phyloP scores from a whole-genome alignment of 768 basidiomycete species.

The Naganishia onofrii region DNA sequence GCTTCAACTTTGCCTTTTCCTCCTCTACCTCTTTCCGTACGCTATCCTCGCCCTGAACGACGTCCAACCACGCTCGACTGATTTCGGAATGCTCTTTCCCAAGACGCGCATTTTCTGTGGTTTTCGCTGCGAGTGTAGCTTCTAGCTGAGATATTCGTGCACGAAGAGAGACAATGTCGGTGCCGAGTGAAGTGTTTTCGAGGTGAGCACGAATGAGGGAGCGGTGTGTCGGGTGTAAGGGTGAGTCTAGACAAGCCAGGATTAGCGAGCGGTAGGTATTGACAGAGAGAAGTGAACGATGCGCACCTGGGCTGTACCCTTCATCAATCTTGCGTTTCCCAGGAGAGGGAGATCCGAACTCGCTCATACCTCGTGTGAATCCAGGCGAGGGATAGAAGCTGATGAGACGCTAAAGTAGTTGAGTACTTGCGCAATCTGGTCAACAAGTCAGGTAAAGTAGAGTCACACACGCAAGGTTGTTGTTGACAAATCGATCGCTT shows the following conservation, averaged over 20 bases:
- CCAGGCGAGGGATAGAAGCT: not conserved
- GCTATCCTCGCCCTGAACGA: constrained; percentile 36
- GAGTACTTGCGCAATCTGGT: not conserved
- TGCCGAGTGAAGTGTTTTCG: constrained; percentile 29
- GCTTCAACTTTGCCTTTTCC: constrained; percentile 21
- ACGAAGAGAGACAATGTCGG: constrained; percentile 35
- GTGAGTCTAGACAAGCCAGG: constrained; percentile 15
- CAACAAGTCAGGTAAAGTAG: too few relatives aligned
- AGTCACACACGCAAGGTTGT: too few relatives aligned
- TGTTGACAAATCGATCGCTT: too few relatives aligned
- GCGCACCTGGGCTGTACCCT: constrained; percentile 3
- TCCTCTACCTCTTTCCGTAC: constrained; percentile 40
- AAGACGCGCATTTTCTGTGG: constrained; percentile 39
- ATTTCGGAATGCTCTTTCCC: constrained; percentile 40
- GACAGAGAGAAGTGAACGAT: too few relatives aligned
- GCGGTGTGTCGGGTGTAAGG: constrained; percentile 29
- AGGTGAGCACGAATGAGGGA: constrained; percentile 27
- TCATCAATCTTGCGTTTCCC: constrained; percentile 10
- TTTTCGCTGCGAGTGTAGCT: constrained; percentile 33
- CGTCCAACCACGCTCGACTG: constrained; percentile 35
- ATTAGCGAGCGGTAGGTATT: not conserved
- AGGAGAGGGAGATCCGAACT: constrained; percentile 5
- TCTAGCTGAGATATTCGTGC: constrained; percentile 26
- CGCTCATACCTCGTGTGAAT: not conserved
- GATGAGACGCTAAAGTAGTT: too few relatives aligned